A percentile compares a stretch with the other conserved stretches of the same genome.
Conservation (phyloP, 129 eudicot species). For the Apium graveolens region DNA sequence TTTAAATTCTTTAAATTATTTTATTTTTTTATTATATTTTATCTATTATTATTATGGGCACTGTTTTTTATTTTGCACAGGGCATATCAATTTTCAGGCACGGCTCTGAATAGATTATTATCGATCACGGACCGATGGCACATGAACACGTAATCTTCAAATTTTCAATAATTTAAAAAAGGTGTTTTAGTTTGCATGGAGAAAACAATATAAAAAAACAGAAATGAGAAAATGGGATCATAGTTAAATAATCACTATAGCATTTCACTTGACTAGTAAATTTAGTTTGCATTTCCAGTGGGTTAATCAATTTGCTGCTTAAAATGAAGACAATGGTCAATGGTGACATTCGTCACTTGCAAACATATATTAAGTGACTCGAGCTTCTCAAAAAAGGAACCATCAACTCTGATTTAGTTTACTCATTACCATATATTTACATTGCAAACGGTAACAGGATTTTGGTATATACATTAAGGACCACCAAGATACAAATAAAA, state of each 20-base stretch:
- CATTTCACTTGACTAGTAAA: not conserved
- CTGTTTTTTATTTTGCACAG: too few species aligned
- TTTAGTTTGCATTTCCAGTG: not conserved
- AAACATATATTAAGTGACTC: not conserved
- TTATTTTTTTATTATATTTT: too few species aligned
- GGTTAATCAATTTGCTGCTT: not conserved
- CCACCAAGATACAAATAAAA: not conserved
- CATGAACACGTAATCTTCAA: not conserved
- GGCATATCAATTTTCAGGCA: too few species aligned
- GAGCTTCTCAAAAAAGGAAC: not conserved
- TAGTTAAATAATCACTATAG: not conserved
- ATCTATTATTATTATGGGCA: too few species aligned
- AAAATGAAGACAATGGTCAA: not conserved
- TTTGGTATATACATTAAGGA: not conserved
- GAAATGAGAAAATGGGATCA: not conserved
- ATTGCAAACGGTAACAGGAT: not conserved
- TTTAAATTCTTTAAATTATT: too few species aligned
- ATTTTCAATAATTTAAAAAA: not conserved
- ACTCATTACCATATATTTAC: not conserved
- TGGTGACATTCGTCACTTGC: not conserved
- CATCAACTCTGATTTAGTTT: not conserved
- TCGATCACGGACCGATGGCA: not conserved
- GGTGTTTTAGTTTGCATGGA: not conserved
- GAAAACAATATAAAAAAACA: not conserved
- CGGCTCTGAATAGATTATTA: too few species aligned